These are phyloP conservation scores for Trichomonas tenax DNA, from an alignment of 208 protist species.

Conservation along the genomic window DNA sequence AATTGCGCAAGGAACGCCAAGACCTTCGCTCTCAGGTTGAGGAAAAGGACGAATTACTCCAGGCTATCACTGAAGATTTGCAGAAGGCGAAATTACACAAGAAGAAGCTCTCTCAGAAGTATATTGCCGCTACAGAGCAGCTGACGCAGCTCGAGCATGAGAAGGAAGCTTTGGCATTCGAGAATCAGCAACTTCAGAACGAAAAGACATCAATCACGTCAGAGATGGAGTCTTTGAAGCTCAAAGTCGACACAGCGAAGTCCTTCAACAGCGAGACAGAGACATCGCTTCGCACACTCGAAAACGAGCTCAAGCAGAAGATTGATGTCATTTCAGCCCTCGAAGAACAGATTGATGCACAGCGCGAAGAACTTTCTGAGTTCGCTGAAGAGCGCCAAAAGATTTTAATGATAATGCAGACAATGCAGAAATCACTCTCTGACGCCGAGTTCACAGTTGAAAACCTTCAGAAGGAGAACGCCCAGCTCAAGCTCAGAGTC, in stretches of 20 bases:
- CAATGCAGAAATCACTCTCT: background rate
- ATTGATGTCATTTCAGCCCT: background rate
- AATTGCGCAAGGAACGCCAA: background rate
- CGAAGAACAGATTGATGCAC: background rate
- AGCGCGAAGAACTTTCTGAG: background rate
- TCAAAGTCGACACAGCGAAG: background rate
- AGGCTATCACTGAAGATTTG: background rate
- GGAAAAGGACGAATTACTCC: background rate
- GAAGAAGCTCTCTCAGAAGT: background rate
- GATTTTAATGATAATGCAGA: background rate
- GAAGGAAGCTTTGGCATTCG: background rate
- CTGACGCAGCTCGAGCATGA: background rate
- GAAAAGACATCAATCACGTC: background rate
- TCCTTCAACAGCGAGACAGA: background rate
- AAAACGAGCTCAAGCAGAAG: background rate
- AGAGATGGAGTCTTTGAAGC: background rate
- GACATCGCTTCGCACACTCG: background rate
- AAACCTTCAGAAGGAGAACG: background rate
- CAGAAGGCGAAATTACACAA: background rate
- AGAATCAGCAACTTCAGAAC: background rate
- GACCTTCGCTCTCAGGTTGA: background rate
- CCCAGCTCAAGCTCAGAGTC: background rate
- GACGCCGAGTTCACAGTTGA: background rate
- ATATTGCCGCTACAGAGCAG: background rate
- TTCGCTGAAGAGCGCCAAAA: background rate